Base-by-base conservation (phyloP, 371 early-diverging fungal genomes). In the Capillidium rhysosporum region DNA sequence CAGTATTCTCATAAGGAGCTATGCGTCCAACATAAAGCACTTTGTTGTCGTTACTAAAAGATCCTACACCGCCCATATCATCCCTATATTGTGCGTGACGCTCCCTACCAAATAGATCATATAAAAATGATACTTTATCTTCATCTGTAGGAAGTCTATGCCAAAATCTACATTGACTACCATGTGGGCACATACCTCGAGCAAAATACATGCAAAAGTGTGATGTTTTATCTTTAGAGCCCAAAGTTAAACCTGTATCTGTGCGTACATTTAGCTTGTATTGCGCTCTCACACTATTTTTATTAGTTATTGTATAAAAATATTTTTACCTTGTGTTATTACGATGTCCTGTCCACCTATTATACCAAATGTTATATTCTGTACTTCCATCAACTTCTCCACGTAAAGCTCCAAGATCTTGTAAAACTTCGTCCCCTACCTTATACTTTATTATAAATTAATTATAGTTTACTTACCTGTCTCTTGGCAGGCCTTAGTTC, bases 11-110 rank as follows among this genome's bases (percentile, higher is more conserved):
- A 7, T 65, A 68, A 4, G 67, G 63, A 24, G 71, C 69, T 41
- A 86, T 72, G 47, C 80, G 73, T 2, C 88, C 88, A 28, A 88
- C 73, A 61, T 86, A 88, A n/a, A 90, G 63, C 10, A 86, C 84
- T 20, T 68, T 62, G 54, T 79, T 80, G 38, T 76, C 76, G 44
- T 77, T 68, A 40, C 77, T 79, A 66, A 90, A 86, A 18, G 83
- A 78, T 28, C 90, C 90, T 7, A 86, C 82, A 54, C 88, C 90
- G 49, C 86, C 86, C 76, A 82, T 86, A 63, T 89, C 90, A 30
- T 88, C 80, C 38, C 85, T 72, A 49, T 83, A 83, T 46, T 83
- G 79, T 23, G 80, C 74, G 57, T 70, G 76, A 54, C 76, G 71
- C 45, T 86, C 86, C 31, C 90, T 69, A 45, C 90, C 90, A 74